phyloP scores from a whole-genome alignment of 345 rosid species.

The Linum trigynum region DNA sequence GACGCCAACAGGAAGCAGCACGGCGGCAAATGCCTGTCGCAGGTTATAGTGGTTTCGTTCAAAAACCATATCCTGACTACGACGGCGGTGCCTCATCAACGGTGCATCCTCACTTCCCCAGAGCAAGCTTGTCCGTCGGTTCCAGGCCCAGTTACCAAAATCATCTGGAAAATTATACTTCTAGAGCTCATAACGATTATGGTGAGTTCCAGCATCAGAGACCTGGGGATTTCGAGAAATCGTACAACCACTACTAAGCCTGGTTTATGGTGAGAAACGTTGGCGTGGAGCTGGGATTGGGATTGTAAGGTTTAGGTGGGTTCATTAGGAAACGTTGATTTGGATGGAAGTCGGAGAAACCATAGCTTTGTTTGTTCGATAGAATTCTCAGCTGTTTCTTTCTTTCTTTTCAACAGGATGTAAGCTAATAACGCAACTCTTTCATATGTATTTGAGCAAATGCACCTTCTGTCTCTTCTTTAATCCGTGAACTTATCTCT shows the following conservation, averaged over 20 bases:
- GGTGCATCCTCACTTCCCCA: conserved; percentile 46
- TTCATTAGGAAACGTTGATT: too few species aligned
- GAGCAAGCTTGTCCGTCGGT: conserved; percentile 41
- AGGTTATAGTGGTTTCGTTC: conserved; percentile 67
- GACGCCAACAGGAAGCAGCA: conserved; percentile 58
- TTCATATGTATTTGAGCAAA: too few species aligned
- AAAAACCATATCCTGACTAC: conserved; percentile 53
- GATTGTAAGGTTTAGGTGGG: too few species aligned
- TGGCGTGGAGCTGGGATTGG: too few species aligned
- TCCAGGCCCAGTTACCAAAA: conserved; percentile 56
- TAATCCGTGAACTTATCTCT: too few species aligned
- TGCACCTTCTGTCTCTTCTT: too few species aligned
- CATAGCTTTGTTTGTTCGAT: too few species aligned
- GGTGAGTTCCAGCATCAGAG: conserved; percentile 76
- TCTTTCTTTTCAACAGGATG: too few species aligned
- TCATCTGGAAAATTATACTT: conserved; percentile 52
- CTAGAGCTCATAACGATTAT: conserved; percentile 60
- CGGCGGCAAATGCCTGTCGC: conserved; percentile 49
- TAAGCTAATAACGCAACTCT: too few species aligned
- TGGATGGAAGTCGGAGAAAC: too few species aligned
- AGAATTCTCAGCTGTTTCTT: too few species aligned
- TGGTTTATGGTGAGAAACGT: conserved; percentile 4
- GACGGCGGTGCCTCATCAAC: conserved; percentile 35
- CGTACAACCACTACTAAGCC: conserved; percentile 64
- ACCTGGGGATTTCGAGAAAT: conserved; percentile 72